Evolutionary conservation across 345 rosid genomes (phyloP).

Genomic region (Physaria fendleri): DNA sequence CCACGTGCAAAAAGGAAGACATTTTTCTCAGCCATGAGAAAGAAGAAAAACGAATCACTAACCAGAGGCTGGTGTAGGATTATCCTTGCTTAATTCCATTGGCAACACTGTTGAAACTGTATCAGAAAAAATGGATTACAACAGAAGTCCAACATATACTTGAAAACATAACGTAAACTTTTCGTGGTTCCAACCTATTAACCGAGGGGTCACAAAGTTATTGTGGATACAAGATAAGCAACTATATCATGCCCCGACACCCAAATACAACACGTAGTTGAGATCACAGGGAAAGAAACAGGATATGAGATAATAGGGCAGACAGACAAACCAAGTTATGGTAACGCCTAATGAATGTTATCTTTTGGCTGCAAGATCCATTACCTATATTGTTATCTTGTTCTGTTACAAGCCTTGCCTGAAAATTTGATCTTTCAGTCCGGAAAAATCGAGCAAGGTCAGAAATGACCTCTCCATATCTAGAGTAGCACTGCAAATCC

Average conservation of each 20-base stretch:
- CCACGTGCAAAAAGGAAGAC: background rate
- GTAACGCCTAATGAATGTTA: background rate
- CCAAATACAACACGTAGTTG: background rate
- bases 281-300: background rate
- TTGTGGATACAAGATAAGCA: slow-evolving; percentile 6
- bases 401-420: slow-evolving; percentile 32
- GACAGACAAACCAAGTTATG: background rate
- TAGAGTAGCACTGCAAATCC: slow-evolving; percentile 60
- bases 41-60: slow-evolving; percentile 15
- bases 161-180: background rate
- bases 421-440: slow-evolving; percentile 36
- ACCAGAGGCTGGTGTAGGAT: slow-evolving; percentile 16
- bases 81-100: slow-evolving; percentile 10
- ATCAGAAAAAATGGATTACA: slow-evolving; percentile 5
- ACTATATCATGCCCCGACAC: background rate
- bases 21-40: background rate
- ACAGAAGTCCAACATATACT: background rate
- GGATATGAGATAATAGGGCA: background rate
- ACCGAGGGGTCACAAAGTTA: background rate
- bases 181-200: background rate
- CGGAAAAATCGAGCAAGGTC: slow-evolving; percentile 84
- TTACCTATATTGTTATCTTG: slow-evolving; percentile 44
- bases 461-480: slow-evolving; percentile 79
- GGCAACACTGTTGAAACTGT: slow-evolving; percentile 26
- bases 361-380: slow-evolving; percentile 21